Conservation (phyloP, 1,284 basidiomycete genomes). For the Cryptococcus deneoformans region DNA sequence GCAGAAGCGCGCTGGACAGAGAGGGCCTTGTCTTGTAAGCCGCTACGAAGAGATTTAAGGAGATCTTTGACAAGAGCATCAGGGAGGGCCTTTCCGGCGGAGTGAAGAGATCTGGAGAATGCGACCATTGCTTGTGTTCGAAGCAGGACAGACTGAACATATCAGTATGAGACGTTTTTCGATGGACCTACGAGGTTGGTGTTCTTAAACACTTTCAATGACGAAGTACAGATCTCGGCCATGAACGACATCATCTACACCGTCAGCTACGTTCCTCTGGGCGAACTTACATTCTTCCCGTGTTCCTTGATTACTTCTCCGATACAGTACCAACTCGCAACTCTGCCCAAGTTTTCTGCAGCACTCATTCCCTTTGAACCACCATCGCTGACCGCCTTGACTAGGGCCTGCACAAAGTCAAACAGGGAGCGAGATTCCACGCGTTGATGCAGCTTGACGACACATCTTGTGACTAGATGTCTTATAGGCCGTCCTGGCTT, state of each 20-base stretch:
- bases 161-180: neutral
- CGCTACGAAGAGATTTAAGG: conserved; percentile 73
- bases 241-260: conserved; percentile 88
- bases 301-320: conserved; percentile 82
- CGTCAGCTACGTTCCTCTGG: neutral
- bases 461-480: conserved; percentile 72
- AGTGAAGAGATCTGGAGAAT: conserved; percentile 69
- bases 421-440: conserved; percentile 82
- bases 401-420: conserved; percentile 75
- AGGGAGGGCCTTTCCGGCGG: conserved; percentile 77
- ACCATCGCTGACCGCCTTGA: conserved; percentile 68
- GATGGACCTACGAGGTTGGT: conserved; percentile 61
- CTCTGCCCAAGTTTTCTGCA: conserved; percentile 61
- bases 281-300: conserved; percentile 68
- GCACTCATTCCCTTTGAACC: conserved; percentile 45
- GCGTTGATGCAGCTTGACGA: conserved; percentile 71
- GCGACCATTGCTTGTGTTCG: conserved; percentile 77
- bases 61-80: conserved; percentile 79
- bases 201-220: conserved; percentile 63
- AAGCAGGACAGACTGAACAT: conserved; percentile 65
- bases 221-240: conserved; percentile 69
- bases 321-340: conserved; percentile 63
- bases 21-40: conserved; percentile 77
- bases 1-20: conserved; percentile 82
- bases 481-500: conserved; percentile 80